Evolutionary conservation across 495 filamentous ascomycete genomes (phyloP), one percentile per base, ranked within the genome.

Genomic region (Pseudomonodictys pantanalensis): DNA sequence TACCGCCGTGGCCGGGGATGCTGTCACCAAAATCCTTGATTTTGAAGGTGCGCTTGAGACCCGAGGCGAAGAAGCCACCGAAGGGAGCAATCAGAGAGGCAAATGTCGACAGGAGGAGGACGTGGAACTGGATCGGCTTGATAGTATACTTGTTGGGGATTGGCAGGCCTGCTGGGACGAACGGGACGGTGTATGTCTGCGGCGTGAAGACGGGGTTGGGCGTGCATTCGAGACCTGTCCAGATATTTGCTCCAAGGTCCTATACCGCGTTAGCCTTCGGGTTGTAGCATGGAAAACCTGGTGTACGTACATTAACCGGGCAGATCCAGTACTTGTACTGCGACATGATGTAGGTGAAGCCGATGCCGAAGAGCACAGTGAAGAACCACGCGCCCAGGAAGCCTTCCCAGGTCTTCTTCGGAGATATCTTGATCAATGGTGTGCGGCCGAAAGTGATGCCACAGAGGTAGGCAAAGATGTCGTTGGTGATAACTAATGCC

Each of bases 1-100:
- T 97, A 1, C 95, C 95, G 47, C 95, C 95, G 67, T 99, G 95
- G 33, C 95, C 95, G 1, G 95, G 95, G 64, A 99, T 97, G 18
- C 89, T 90, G 71, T 99, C 90, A 68, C 95, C 95, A 72, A 99
- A 99, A 76, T 99, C 95, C 78, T 99, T 99, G 77, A 99, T 93
- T 77, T 97, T 97, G 81, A 99, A 99, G 8, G 93, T 95, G 9
- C 95, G 89, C 81, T 99, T 99, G 65, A 99, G 79, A 11, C 95
- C 95, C 22, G 91, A 96, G 2, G 95, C 95, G 69, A 99, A 99
- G 80, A 99, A 99, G 30, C 95, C 95, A 59, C 95, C 95, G 67
- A 99, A 99, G 2, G 95, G 95, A 15, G 95, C 95, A 68, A 99
- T 96, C 39, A 99, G 81, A 11, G 91, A 96, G 54, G 95, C 95